phyloP scores from a whole-genome alignment of 345 rosid species.

The Dimocarpus longan region DNA sequence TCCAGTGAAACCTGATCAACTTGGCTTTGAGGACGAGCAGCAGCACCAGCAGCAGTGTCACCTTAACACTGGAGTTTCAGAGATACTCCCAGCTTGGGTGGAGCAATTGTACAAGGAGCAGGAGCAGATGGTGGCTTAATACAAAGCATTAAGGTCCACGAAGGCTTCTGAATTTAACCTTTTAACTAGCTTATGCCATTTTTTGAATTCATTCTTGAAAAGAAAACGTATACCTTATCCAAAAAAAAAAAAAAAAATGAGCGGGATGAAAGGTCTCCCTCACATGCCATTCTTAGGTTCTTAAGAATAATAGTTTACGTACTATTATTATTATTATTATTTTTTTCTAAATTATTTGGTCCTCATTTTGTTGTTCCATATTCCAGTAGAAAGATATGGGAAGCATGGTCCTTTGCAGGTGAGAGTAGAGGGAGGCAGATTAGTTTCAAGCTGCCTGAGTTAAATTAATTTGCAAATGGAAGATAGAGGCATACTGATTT shows the following conservation, averaged over 20 bases:
- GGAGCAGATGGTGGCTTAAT: conserved; percentile 78
- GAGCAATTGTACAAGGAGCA: conserved; percentile 80
- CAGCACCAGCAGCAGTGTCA: conserved; percentile 44
- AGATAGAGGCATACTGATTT: conserved; percentile 6
- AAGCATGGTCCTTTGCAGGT: background rate
- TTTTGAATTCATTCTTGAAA: conserved; percentile 32
- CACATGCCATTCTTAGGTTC: conserved; percentile 18
- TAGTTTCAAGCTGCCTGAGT: conserved; percentile 12
- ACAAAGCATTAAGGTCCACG: conserved; percentile 19
- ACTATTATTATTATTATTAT: background rate
- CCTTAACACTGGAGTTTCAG: conserved; percentile 33
- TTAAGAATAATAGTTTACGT: conserved; percentile 22
- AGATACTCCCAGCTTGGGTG: conserved; percentile 63
- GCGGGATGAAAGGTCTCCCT: conserved; percentile 36
- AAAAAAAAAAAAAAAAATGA: conserved; percentile 13
- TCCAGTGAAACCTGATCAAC: conserved; percentile 29
- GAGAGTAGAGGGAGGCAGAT: conserved; percentile 11
- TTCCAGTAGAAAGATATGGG: background rate
- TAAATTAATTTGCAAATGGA: conserved; percentile 12
- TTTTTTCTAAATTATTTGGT: background rate
- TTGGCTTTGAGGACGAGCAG: conserved; percentile 33
- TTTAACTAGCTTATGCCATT: conserved; percentile 41
- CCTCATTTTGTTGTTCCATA: background rate
- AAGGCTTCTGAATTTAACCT: conserved; percentile 29
- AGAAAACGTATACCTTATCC: background rate